A percentile compares a stretch with the other conserved stretches of the same genome.
phyloP scores from a whole-genome alignment of 805 yeast species.

The Zygosaccharomyces lentus region DNA sequence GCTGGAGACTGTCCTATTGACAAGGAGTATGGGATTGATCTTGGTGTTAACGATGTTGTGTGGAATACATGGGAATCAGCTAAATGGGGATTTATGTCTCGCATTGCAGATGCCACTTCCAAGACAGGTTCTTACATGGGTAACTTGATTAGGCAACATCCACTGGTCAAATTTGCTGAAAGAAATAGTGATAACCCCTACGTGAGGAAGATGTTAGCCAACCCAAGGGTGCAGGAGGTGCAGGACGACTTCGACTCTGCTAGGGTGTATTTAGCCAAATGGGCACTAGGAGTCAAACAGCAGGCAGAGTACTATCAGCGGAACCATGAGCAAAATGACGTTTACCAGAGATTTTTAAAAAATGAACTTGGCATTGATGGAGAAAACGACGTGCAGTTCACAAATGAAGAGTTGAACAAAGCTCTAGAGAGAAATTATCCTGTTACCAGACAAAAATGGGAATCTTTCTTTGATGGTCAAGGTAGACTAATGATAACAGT shows the following conservation, averaged over 20 bases:
- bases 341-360: slow-evolving; percentile 50
- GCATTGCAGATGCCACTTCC: slow-evolving; percentile 72
- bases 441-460: slow-evolving; percentile 65
- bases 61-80: slow-evolving; percentile 41
- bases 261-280: slow-evolving; percentile 84
- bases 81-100: slow-evolving; percentile 82
- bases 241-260: slow-evolving; percentile 92
- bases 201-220: slow-evolving; percentile 52
- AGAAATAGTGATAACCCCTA: slow-evolving; percentile 40
- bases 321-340: slow-evolving; percentile 51
- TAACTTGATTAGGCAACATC: slow-evolving; percentile 27
- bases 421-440: slow-evolving; percentile 58
- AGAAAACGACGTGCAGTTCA: slow-evolving; percentile 25
- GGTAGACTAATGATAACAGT: slow-evolving; percentile 74
- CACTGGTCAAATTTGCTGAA: slow-evolving; percentile 35
- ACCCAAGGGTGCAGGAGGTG: slow-evolving; percentile 75
- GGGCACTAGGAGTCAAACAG: slow-evolving; percentile 93
- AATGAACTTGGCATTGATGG: slow-evolving; percentile 57
- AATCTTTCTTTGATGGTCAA: slow-evolving; percentile 68
- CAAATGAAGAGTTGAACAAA: slow-evolving; percentile 39
- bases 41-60: slow-evolving; percentile 7
- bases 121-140: slow-evolving; percentile 28
- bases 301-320: slow-evolving; percentile 64
- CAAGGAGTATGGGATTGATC: slow-evolving; percentile 1
- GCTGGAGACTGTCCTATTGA: background rate